Base-by-base conservation (phyloP, 108 stramenopile species). In the Cyclostephanos tholiformis region DNA sequence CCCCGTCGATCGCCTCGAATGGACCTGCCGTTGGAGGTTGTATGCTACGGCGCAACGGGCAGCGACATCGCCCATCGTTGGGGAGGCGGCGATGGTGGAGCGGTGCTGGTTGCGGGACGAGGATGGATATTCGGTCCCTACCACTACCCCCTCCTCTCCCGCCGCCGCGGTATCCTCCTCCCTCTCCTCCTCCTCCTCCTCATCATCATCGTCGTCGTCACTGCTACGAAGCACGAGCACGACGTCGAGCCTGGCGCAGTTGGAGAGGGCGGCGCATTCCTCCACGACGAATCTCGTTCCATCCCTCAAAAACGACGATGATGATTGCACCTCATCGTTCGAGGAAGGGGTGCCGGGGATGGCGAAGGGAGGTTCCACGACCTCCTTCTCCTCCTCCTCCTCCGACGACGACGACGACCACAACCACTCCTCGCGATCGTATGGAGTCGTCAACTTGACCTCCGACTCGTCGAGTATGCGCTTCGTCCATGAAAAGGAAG, bases 171-270 rank as follows among this genome's bases (percentile, higher is more conserved):
- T n/a, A n/a, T n/a, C n/a, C n/a, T n/a, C n/a, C n/a, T n/a, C n/a
- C n/a, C n/a, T n/a, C n/a, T n/a, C n/a, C n/a, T n/a, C n/a, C n/a
- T n/a, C n/a, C n/a, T n/a, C n/a, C n/a, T n/a, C n/a, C n/a, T 64
- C 6, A 11, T 59, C 39, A 10, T n/a, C 22, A n/a, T 49, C 2
- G 44, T 9, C 23, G 43, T 14, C 23, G 12, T 36, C 63, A 11
- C 35, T 29, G 69, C 22, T 35, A 26, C 53, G 39, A 8, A 82
- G 61, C 4, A 74, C 71, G 22, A 88, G 58, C 6, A 91, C 52
- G 13, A 90, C 67, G 23, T 89, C 91, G 12, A 93, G 73, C 27
- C 92, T 61, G 41, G 92, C 92, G 71, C 92, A 93, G 56, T 93
- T 93, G 22, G 89, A 90, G 11, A 93, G 63, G 2, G 89, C 80